phyloP scores from a whole-genome alignment of 441 rosid species.

The Cnidoscolus chayamansa region DNA sequence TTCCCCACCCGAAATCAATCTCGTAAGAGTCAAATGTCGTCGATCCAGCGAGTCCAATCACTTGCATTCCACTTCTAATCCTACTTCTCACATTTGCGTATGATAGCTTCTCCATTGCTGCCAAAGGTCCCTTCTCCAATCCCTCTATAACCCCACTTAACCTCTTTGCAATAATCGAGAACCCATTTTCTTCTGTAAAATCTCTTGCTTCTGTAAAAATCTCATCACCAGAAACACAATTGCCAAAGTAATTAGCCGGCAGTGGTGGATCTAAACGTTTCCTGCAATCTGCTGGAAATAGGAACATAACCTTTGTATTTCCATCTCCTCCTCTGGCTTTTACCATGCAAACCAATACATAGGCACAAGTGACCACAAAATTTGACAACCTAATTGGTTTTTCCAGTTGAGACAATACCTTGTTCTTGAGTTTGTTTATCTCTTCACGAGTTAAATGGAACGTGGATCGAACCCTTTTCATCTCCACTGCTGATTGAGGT shows the following conservation, averaged over 20 bases:
- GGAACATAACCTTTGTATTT: not conserved
- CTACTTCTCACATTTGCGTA: not conserved
- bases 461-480: too few species aligned
- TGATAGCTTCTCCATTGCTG: not conserved
- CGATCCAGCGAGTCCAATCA: constrained; percentile 15
- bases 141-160: not conserved
- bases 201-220: not conserved
- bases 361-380: not conserved
- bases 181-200: not conserved
- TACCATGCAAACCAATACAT: not conserved
- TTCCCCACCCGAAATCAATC: constrained; percentile 20
- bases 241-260: not conserved
- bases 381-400: not conserved
- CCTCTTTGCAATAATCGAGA: not conserved
- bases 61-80: not conserved
- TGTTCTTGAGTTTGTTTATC: not conserved
- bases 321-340: not conserved
- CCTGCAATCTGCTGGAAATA: not conserved
- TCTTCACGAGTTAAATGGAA: not conserved
- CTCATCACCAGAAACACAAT: not conserved
- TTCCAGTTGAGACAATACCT: not conserved
- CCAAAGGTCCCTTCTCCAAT: not conserved
- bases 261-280: not conserved
- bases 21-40: not conserved
- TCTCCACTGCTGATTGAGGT: too few species aligned